Evolutionary conservation across 495 filamentous ascomycete genomes (phyloP).

Genomic region (Xylaria longipes): DNA sequence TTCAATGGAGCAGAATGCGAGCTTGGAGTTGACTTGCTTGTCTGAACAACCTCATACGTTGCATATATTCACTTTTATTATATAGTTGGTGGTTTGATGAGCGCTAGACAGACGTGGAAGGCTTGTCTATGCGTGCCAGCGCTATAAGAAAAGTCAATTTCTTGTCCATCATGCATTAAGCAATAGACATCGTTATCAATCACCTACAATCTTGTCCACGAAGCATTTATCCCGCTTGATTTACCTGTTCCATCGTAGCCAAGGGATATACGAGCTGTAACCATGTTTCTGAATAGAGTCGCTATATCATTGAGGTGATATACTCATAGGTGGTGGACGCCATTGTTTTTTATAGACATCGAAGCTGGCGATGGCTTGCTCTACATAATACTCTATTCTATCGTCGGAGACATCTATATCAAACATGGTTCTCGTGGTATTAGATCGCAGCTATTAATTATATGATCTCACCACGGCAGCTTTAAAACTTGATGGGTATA

Average conservation of each 20-base stretch:
- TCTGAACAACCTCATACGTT: background rate
- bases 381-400: background rate
- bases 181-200: conserved; percentile 7
- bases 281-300: background rate
- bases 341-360: background rate
- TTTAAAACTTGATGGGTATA: background rate
- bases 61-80: conserved; percentile 12
- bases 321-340: background rate
- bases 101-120: background rate
- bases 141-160: background rate
- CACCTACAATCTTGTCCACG: background rate
- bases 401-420: background rate
- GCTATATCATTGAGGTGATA: background rate
- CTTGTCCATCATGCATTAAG: background rate
- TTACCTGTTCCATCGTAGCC: background rate
- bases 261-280: background rate
- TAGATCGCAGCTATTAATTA: background rate
- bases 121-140: background rate
- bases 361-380: background rate
- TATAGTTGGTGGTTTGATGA: conserved; percentile 1
- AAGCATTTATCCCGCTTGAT: background rate
- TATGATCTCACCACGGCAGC: background rate
- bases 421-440: background rate
- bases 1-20: background rate
- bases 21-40: background rate